phyloP scores from a whole-genome alignment of 2,329 filamentous ascomycete species.

The Monosporascus sp. region DNA sequence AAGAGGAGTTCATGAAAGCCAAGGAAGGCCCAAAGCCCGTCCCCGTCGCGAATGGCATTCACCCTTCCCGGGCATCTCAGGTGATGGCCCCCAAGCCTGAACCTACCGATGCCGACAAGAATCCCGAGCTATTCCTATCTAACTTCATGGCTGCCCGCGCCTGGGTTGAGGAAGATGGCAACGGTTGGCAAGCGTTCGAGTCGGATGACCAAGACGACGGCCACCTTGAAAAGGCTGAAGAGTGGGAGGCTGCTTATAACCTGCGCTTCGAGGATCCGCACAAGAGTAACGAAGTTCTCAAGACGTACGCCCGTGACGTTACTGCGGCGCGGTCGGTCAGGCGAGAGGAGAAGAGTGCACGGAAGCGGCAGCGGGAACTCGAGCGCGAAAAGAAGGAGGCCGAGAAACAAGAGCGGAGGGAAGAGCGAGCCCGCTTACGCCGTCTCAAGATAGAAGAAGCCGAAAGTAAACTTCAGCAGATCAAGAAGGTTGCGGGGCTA shows the following conservation, averaged over 20 bases:
- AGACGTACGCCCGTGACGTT: slow-evolving; percentile 84
- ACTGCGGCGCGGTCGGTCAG: slow-evolving; percentile 79
- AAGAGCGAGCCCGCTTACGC: slow-evolving; percentile 77
- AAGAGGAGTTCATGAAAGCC: slow-evolving; percentile 69
- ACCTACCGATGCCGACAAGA: slow-evolving; percentile 72
- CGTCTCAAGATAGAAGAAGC: slow-evolving; percentile 90
- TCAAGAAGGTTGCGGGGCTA: slow-evolving; percentile 83
- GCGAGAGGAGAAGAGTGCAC: slow-evolving; percentile 71
- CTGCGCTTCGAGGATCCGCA: slow-evolving; percentile 89
- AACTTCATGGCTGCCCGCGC: slow-evolving; percentile 92
- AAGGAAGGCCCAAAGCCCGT: slow-evolving; percentile 41
- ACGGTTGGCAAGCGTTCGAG: slow-evolving; percentile 76
- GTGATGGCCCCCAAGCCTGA: slow-evolving; percentile 55
- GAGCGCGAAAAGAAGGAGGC: slow-evolving; percentile 74
- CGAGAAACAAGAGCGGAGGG: slow-evolving; percentile 68
- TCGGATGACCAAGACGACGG: slow-evolving; percentile 78
- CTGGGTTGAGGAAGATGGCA: slow-evolving; percentile 69
- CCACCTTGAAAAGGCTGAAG: slow-evolving; percentile 68
- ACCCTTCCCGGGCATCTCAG: slow-evolving; percentile 49
- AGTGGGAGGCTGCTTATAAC: slow-evolving; percentile 92
- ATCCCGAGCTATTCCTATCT: slow-evolving; percentile 88
- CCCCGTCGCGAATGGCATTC: slow-evolving; percentile 41
- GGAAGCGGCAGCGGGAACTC: slow-evolving; percentile 73
- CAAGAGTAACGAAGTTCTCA: slow-evolving; percentile 81
- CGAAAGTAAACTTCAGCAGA: slow-evolving; percentile 78